Percentiles rank a stretch among this genome's conserved stretches.
These are phyloP conservation scores for Bacidia gigantensis DNA, from an alignment of 495 filamentous ascomycete genomes.

Conservation along the genomic window DNA sequence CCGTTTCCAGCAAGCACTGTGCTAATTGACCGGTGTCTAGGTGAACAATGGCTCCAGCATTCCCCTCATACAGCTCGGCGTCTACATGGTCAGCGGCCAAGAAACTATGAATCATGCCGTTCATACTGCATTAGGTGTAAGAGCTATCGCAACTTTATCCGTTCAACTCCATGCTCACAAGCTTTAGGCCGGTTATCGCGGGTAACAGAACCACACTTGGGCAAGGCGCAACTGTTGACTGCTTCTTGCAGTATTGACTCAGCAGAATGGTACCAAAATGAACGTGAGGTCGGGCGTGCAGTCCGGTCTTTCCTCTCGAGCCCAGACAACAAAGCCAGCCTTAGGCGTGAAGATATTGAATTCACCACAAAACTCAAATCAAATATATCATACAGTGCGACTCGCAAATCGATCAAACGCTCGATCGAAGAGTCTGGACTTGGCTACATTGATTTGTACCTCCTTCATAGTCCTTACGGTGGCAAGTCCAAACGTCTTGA, in stretches of 20 bases:
- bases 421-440: constrained; percentile 40
- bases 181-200: constrained; percentile 20
- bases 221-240: not conserved
- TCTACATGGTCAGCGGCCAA: constrained; percentile 44
- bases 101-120: constrained; percentile 34
- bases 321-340: constrained; percentile 24
- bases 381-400: constrained; percentile 42
- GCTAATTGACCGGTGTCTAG: too few species aligned
- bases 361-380: constrained; percentile 53
- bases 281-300: constrained; percentile 42
- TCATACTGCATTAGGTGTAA: constrained; percentile 36
- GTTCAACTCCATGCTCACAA: not conserved
- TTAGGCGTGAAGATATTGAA: constrained; percentile 46
- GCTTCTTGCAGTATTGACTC: constrained; percentile 35
- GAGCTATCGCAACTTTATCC: constrained; percentile 1
- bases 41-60: constrained; percentile 45
- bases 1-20: too few species aligned
- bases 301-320: constrained; percentile 37
- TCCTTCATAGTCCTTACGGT: constrained; percentile 53
- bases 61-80: constrained; percentile 52
- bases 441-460: constrained; percentile 58
- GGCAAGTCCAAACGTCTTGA: constrained; percentile 43
- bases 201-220: constrained; percentile 7
- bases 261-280: constrained; percentile 53
- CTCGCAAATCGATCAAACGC: constrained; percentile 40